Evolutionary conservation across 257 asterid species (phyloP), one percentile per base, ranked within the genome.

Genomic region (Solanum pennellii): DNA sequence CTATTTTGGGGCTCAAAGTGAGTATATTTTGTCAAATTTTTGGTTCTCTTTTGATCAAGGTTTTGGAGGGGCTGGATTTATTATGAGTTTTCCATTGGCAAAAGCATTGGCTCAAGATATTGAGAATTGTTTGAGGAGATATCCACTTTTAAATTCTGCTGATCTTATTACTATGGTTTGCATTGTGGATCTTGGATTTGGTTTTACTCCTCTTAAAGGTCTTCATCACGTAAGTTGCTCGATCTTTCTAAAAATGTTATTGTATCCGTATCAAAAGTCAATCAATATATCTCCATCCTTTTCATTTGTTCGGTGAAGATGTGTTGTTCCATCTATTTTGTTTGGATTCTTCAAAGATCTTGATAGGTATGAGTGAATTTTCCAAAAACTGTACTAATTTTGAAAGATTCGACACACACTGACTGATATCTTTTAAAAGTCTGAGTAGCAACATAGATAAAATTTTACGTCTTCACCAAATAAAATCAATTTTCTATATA

Each of bases 1-100:
- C 20, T 94, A 93, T 71, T 89, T 94, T 2, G 97, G 97, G 0
- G 91, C 93, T 91, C 94, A 92, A 23, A 93, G 94, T 44, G 97
- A 94, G 86, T 90, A 89, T 14, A 91, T 94, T 2, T 80, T 92
- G 11, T 93, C 97, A 29, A 92, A 93, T 72, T 83, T 29, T 9
- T 92, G 94, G 94, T 92, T 15, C 83, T 93, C 94, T 69, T 94
- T 93, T 60, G 29, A 91, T 27, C 95, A 92, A 86, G 97, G 94
- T 31, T 94, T 93, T 60, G 97, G 97, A 1, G 97, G 97, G 0
- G 97, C 92, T 2, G 95, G 97, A 85, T 92, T 94, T 42, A 91
- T 92, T 83, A 4, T 91, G 90, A 94, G 97, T 52, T 93, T 90
- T 18, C 90, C 97, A 11, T 62, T 94, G 88, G 95, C 92, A 20